Percentiles rank a stretch among this genome's conserved stretches.
phyloP scores from a whole-genome alignment of 768 basidiomycete genomes.

The Mycena rosella region DNA sequence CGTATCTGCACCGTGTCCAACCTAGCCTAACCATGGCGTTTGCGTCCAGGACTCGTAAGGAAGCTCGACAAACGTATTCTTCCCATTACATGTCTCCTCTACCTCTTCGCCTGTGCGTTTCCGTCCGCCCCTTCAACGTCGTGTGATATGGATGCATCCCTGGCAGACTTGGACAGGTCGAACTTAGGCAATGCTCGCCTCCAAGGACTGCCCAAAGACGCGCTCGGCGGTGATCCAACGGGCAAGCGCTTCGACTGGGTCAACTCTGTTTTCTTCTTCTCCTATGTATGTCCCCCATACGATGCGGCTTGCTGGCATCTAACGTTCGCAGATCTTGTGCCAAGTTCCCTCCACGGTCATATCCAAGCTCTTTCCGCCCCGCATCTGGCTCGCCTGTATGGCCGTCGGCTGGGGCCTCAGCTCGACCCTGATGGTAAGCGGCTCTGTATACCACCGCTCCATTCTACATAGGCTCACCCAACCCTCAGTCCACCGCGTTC shows the following conservation, averaged over 20 bases:
- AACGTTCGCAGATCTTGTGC: slow-evolving; percentile 66
- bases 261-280: slow-evolving; percentile 82
- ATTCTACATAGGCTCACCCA: background rate
- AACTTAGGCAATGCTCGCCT: slow-evolving; percentile 86
- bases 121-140: background rate
- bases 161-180: slow-evolving; percentile 76
- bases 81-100: slow-evolving; percentile 78
- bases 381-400: slow-evolving; percentile 73
- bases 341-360: slow-evolving; percentile 75
- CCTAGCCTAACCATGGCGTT: no score
- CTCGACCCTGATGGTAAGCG: slow-evolving; percentile 75
- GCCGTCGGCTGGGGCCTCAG: slow-evolving; percentile 83
- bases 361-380: slow-evolving; percentile 78
- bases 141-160: background rate
- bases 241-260: slow-evolving; percentile 84
- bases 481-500: slow-evolving; percentile 68
- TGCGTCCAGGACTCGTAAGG: no score
- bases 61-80: slow-evolving; percentile 78
- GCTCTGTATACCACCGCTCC: background rate
- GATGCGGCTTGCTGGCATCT: background rate
- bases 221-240: slow-evolving; percentile 75
- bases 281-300: slow-evolving; percentile 66
- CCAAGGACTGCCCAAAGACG: slow-evolving; percentile 75
- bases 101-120: slow-evolving; percentile 80
- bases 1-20: no score